phyloP scores from a whole-genome alignment of 352 stramenopile species.

The Globisporangium canariense region DNA sequence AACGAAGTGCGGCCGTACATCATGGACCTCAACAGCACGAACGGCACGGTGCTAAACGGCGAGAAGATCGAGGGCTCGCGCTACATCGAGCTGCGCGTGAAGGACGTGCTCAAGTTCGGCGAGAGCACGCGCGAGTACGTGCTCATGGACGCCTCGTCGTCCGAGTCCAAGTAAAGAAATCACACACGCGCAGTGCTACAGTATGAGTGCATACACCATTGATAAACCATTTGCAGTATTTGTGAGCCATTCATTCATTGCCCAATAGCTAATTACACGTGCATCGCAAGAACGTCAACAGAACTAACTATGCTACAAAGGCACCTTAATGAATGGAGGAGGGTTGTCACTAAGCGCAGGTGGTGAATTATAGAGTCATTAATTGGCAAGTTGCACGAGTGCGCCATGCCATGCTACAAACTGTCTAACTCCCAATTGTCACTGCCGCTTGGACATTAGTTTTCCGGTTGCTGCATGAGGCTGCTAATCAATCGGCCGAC shows the following conservation, averaged over 20 bases:
- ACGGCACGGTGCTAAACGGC: slow-evolving; percentile 97
- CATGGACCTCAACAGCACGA: slow-evolving; percentile 97
- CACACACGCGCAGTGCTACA: not conserved
- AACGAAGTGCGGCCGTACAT: slow-evolving; percentile 93
- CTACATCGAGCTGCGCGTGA: slow-evolving; percentile 95
- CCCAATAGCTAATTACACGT: too few species aligned
- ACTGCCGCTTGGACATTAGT: not conserved
- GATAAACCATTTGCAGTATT: not conserved
- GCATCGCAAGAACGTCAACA: too few species aligned
- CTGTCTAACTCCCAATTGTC: not conserved
- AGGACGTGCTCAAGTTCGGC: slow-evolving; percentile 96
- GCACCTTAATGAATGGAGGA: not conserved
- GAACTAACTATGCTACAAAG: too few species aligned
- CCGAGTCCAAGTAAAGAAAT: not conserved
- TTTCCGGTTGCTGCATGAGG: slow-evolving; percentile 6
- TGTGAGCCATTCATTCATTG: too few species aligned
- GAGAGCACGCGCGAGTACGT: slow-evolving; percentile 98
- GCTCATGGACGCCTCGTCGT: slow-evolving; percentile 71
- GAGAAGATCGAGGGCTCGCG: slow-evolving; percentile 90
- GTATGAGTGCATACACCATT: not conserved
- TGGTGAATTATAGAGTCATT: slow-evolving; percentile 5
- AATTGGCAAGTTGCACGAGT: not conserved
- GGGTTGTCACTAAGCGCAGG: not conserved
- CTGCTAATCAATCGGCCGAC: slow-evolving; percentile 14
- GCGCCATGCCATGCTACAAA: not conserved